Evolutionary conservation across 1,284 basidiomycete genomes (phyloP).

Genomic region (Ceratobasidium sp.): DNA sequence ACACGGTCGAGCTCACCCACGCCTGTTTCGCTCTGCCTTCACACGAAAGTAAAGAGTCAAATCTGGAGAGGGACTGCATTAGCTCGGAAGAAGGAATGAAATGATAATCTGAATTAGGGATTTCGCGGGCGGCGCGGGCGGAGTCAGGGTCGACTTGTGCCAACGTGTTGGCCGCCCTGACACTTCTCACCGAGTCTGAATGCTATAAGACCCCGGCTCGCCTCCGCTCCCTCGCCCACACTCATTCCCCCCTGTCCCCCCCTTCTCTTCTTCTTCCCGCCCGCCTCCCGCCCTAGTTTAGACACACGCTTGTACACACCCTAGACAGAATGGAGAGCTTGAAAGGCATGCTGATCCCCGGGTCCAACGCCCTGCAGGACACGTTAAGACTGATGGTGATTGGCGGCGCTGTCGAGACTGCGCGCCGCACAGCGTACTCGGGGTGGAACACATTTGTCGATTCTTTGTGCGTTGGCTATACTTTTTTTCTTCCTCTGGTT

Average conservation of each 20-base stretch:
- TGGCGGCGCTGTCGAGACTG: slow-evolving; percentile 82
- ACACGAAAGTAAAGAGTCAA: slow-evolving; percentile 20
- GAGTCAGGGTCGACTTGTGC: slow-evolving; percentile 13
- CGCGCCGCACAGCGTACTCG: slow-evolving; percentile 73
- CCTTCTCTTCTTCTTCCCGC: slow-evolving; percentile 26
- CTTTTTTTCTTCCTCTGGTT: slow-evolving; percentile 19
- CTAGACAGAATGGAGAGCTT: slow-evolving; percentile 68
- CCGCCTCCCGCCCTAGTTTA: slow-evolving; percentile 3
- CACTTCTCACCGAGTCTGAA: slow-evolving; percentile 15
- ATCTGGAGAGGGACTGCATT: background rate
- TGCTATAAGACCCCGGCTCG: slow-evolving; percentile 41
- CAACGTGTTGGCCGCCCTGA: slow-evolving; percentile 8
- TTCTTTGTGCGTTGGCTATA: slow-evolving; percentile 65
- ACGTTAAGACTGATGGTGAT: slow-evolving; percentile 81
- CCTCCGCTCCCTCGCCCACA: slow-evolving; percentile 14
- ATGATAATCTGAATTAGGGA: slow-evolving; percentile 6
- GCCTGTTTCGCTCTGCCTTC: slow-evolving; percentile 8
- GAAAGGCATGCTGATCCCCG: slow-evolving; percentile 72
- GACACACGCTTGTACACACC: slow-evolving; percentile 5
- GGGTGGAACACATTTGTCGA: slow-evolving; percentile 90
- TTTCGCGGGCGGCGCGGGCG: too few relatives aligned
- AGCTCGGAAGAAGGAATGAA: background rate
- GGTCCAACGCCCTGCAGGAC: slow-evolving; percentile 53
- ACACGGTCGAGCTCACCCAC: slow-evolving; percentile 24
- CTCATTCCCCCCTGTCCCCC: slow-evolving; percentile 15